Evolutionary conservation across 768 basidiomycete genomes (phyloP).

Genomic region (Pleurotus citrinopileatus): DNA sequence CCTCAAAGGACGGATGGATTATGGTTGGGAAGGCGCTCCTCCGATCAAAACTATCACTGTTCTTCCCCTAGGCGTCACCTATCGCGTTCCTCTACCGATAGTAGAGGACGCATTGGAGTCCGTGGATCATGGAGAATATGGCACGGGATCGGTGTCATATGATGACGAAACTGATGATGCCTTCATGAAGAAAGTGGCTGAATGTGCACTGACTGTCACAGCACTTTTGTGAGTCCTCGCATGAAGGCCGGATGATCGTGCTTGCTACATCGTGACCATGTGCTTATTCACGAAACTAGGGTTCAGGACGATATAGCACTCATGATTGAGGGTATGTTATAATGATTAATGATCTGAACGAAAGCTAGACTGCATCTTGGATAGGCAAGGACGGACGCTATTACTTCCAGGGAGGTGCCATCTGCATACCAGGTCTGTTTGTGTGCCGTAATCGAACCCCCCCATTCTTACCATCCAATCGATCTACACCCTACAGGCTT

Average conservation of each 20-base stretch:
- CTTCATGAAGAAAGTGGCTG: conserved; percentile 24
- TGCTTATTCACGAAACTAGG: conserved; percentile 22
- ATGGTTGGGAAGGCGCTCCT: conserved; percentile 43
- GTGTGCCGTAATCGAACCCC: background rate
- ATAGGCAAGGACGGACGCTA: conserved; percentile 65
- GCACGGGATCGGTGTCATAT: background rate
- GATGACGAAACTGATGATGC: conserved; percentile 8
- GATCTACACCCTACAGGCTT: conserved; percentile 43
- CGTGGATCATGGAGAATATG: background rate
- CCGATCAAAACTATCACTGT: conserved; percentile 53
- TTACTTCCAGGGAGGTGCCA: conserved; percentile 73
- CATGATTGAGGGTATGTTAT: conserved; percentile 53
- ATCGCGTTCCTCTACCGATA: conserved; percentile 42
- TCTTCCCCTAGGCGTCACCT: conserved; percentile 43
- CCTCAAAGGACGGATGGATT: conserved; percentile 15
- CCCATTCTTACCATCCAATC: background rate
- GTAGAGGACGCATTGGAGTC: conserved; percentile 28
- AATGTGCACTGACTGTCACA: conserved; percentile 59
- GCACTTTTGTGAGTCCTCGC: conserved; percentile 53
- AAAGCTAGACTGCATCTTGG: conserved; percentile 4
- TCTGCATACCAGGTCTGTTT: conserved; percentile 53
- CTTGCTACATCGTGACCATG: background rate
- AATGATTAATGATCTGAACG: background rate
- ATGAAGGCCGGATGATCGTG: background rate
- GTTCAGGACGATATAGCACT: conserved; percentile 57